A percentile compares a stretch with the other conserved stretches of the same genome.
Conservation (phyloP, 2,329 filamentous ascomycete species). For the Seiridium unicorne region DNA sequence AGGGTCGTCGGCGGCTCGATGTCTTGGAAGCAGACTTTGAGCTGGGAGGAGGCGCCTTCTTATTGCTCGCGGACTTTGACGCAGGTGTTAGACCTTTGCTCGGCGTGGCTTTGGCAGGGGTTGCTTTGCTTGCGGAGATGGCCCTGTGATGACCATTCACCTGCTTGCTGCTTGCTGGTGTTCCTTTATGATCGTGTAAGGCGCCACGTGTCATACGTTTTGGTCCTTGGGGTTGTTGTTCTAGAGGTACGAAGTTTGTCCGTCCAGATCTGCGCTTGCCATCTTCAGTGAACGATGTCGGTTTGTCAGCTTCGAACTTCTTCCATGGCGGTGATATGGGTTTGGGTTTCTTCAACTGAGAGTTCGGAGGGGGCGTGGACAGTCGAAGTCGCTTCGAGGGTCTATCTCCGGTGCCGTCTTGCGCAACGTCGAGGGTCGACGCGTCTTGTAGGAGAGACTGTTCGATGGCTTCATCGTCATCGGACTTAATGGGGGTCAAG, state of each 20-base stretch:
- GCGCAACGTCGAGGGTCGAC: conserved; percentile 24
- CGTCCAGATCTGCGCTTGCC: conserved; percentile 68
- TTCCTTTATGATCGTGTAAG: conserved; percentile 32
- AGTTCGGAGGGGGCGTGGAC: conserved; percentile 34
- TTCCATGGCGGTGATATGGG: conserved; percentile 90
- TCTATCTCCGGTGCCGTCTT: conserved; percentile 39
- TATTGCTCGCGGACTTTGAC: conserved; percentile 20
- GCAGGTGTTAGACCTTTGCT: conserved; percentile 8
- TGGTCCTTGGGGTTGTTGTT: conserved; percentile 46
- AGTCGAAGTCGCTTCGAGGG: conserved; percentile 67
- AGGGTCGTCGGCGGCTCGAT: conserved; percentile 31
- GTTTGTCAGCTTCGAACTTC: conserved; percentile 77
- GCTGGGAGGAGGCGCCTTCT: conserved; percentile 16
- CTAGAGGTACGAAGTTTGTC: conserved; percentile 56
- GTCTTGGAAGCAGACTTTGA: conserved; percentile 21
- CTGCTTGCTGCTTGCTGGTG: conserved; percentile 32
- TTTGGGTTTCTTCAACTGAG: conserved; percentile 42
- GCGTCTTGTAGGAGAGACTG: conserved; percentile 6
- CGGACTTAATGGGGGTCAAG: conserved; percentile 14
- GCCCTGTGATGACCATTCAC: conserved; percentile 26
- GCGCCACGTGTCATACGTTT: conserved; percentile 52
- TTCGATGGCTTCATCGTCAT: conserved; percentile 19
- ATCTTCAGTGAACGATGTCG: conserved; percentile 74
- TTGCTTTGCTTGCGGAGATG: conserved; percentile 27
- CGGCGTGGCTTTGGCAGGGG: conserved; percentile 19